These are phyloP conservation scores for Fusarium mundagurra DNA, from an alignment of 2,329 filamentous ascomycete genomes.

Conservation along the genomic window DNA sequence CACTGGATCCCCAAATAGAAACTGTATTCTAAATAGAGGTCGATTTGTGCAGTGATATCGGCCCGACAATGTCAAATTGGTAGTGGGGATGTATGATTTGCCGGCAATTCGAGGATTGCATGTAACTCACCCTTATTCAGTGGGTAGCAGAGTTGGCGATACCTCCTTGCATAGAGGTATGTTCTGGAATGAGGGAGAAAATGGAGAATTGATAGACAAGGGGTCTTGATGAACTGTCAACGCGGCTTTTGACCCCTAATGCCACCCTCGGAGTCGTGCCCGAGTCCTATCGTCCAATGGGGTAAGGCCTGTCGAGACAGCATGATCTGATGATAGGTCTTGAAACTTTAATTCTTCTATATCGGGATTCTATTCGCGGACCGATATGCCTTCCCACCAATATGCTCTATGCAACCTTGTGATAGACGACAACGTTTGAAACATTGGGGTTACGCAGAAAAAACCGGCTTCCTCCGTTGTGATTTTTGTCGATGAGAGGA, in stretches of 20 bases:
- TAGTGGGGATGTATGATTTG: neutral
- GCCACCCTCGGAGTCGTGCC: neutral
- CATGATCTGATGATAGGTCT: neutral
- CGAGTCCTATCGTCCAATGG: neutral
- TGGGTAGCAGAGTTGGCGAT: neutral
- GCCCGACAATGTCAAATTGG: neutral
- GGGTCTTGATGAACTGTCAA: neutral
- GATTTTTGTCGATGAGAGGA: neutral
- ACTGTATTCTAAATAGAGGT: neutral
- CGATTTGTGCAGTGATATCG: neutral
- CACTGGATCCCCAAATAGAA: neutral
- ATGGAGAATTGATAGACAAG: neutral
- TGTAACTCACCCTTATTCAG: neutral
- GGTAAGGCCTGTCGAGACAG: neutral
- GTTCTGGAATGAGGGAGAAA: neutral
- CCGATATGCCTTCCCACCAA: neutral
- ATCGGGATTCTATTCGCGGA: rapidly evolving
- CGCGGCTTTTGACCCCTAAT: neutral
- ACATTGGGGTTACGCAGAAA: no score
- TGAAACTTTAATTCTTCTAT: neutral
- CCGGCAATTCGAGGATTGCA: neutral
- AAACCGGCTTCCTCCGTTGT: neutral
- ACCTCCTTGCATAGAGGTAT: neutral
- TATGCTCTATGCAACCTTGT: neutral
- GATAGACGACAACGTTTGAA: no score